Base-by-base conservation (phyloP, 106 monocot species). In the Cymbidium sinense region DNA sequence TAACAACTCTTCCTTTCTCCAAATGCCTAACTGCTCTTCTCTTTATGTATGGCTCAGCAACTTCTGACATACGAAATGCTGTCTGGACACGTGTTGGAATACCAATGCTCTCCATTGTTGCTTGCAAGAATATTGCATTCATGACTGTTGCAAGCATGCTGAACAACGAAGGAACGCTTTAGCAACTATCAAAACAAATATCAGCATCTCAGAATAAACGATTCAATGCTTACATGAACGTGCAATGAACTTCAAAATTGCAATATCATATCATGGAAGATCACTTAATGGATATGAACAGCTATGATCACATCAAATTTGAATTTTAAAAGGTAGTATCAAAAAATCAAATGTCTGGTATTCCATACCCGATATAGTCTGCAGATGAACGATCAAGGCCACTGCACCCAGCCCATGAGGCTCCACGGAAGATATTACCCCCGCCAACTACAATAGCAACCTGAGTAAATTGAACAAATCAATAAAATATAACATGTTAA, bases 71-170 rank as follows among this genome's bases (percentile, higher is more conserved):
- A 13, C 94, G 86, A 80, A 98, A 92, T 61, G 96, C 96, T 50
- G 96, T 98, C 77, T 98, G 96, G 27, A 98, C 96, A 79, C 96
- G 91, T 18, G 96, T 98, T 1, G 96, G 96, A 21, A 98, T 93
- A 43, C 96, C 96, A 74, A 98, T 89, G 86, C 96, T 98, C 84
- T 98, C 96, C 96, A 98, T 98, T 50, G 96, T 98, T 62, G 94
- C 96, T 92, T 98, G 96, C 79, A 98, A 79, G 77, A 98, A 98
- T 52, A 98, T 98, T 37, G 96, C 96, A 83, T 98, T 98, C 96
- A 98, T 94, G 67, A 98, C 96, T 28, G 96, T 98, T 25, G 94
- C 96, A n/a, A 98, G 81, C 96, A 98, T 98, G 62, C 96, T 98
- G 72, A 77, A 50, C 0, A 0, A 67, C 67, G 28, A 54, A 3